Base-by-base conservation (phyloP, 441 rosid species). In the Manihot esculenta region DNA sequence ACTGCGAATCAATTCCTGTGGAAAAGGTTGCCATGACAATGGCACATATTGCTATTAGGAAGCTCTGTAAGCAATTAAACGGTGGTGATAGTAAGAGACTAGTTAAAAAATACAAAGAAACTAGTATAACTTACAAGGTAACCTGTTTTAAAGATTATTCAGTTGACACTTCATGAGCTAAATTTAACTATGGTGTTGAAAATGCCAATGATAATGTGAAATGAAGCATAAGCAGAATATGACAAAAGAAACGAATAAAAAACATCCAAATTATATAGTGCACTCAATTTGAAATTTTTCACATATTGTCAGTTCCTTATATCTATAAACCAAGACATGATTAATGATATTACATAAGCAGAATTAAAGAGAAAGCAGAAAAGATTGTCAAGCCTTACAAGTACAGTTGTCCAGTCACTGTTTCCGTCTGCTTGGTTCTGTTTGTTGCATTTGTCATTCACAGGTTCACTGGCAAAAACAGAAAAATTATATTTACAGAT, bases 11-110 rank as follows among this genome's bases (percentile, higher is more conserved):
- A 18, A 94, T 84, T 62, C 99, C 97, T 0, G 99, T 94, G 49
- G 99, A 94, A 81, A 91, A 94, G 35, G 97, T 94, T 59, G 99
- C 95, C 81, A 87, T 84, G 73, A 94, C 99, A 57, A 88, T 84
- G 57, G 96, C 92, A 62, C 89, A 83, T 70, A 94, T 83, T 13
- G 93, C 99, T 49, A 91, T 83, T 62, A 94, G 72, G 81, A 94
- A 94, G 78, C 99, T 78, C 99, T 91, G 82, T 11, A 64, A 57
- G 61, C 48, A 50, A 17, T 38, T 21, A 48, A 44, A 7, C 1
- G 17, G 47, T 18, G 10, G 48, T 18, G 75, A 24, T 58, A 0
- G 10, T 14, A 59, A 7, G 53, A 63, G 48, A 26, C 13, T 21
- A 10, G 21, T 35, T 24, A 14, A 33, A 17, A 38, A 18, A 18